phyloP scores from a whole-genome alignment of 345 rosid species.

The Syzygium jambos region DNA sequence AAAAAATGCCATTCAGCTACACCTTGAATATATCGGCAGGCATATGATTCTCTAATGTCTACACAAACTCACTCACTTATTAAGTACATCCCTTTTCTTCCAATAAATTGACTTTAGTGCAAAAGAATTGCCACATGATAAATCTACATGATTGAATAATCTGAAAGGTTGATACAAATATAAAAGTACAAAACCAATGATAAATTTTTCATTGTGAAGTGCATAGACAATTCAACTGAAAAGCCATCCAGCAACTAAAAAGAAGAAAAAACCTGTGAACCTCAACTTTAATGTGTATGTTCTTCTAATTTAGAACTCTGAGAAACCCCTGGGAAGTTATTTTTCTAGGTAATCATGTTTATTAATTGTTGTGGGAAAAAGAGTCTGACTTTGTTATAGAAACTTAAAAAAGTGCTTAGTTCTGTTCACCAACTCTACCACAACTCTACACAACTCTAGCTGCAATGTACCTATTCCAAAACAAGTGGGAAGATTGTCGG shows the following conservation, averaged over 20 bases:
- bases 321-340: background rate
- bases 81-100: background rate
- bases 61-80: background rate
- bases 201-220: background rate
- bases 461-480: background rate
- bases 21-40: background rate
- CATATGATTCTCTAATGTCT: background rate
- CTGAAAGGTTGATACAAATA: background rate
- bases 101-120: background rate
- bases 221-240: background rate
- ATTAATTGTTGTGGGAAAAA: background rate
- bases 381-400: background rate
- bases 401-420: background rate
- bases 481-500: background rate
- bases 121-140: background rate
- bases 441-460: background rate
- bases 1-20: background rate
- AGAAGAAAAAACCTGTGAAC: background rate
- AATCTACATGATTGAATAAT: background rate
- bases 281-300: background rate
- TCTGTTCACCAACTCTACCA: background rate
- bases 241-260: background rate
- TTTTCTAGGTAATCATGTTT: background rate
- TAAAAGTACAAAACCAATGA: background rate
- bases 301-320: background rate